Evolutionary conservation across 2,329 filamentous ascomycete species (phyloP).

Genomic region (Calycina marina): DNA sequence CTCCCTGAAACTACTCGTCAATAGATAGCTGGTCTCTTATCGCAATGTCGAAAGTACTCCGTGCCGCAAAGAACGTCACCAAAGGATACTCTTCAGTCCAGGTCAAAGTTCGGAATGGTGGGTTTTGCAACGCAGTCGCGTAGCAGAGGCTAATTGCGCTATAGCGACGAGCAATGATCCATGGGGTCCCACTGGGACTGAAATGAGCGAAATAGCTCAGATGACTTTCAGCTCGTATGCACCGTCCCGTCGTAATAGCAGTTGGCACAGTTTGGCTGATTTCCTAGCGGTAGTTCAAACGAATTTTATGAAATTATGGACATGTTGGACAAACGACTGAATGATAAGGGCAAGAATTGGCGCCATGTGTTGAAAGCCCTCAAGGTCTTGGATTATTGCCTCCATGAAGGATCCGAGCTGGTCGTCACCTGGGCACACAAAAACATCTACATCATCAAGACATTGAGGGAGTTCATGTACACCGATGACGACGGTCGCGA

Average conservation of each 20-base stretch:
- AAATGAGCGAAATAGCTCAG: constrained; percentile 97
- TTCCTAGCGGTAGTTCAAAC: constrained; percentile 43
- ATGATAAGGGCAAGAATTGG: constrained; percentile 99
- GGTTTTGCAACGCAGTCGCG: constrained; percentile 23
- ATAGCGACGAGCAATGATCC: constrained; percentile 95
- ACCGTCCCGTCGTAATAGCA: not conserved
- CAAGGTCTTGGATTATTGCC: constrained; percentile 94
- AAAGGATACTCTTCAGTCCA: constrained; percentile 95
- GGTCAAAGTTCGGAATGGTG: constrained; percentile 97
- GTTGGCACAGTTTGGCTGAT: not conserved
- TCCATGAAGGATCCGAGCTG: constrained; percentile 92
- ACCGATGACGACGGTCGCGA: constrained; percentile 90
- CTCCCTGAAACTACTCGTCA: no score
- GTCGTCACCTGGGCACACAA: constrained; percentile 97
- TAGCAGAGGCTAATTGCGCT: constrained; percentile 19
- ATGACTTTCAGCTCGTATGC: constrained; percentile 94
- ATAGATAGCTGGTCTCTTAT: no score
- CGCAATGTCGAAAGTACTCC: constrained; percentile 89
- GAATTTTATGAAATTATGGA: constrained; percentile 99
- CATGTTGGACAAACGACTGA: constrained; percentile 96
- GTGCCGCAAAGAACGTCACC: constrained; percentile 98
- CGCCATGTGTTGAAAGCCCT: constrained; percentile 93
- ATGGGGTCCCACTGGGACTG: constrained; percentile 93
- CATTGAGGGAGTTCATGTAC: constrained; percentile 90
- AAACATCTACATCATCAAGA: constrained; percentile 98